Conservation (phyloP, 768 basidiomycete genomes). For the Agaricus subrufescens region DNA sequence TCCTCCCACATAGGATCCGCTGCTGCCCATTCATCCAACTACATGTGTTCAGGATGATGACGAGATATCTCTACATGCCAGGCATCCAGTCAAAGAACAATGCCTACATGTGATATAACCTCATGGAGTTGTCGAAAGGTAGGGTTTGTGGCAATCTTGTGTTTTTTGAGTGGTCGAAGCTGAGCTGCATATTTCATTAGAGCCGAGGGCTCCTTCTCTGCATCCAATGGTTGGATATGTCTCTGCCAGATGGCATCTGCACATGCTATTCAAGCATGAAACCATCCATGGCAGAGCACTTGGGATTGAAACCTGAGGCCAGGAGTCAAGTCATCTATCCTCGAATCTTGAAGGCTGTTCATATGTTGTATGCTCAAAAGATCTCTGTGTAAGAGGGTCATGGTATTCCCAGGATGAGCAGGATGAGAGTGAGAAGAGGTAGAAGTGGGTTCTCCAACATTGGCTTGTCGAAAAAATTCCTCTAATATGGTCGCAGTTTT, state of each 20-base stretch:
- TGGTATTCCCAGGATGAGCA: background rate
- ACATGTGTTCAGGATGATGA: too few species aligned
- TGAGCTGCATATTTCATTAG: background rate
- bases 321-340: background rate
- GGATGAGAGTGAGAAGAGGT: background rate
- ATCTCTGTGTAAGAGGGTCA: constrained; percentile 3
- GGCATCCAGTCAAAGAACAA: constrained; percentile 16
- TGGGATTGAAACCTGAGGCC: constrained; percentile 9
- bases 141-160: constrained; percentile 20
- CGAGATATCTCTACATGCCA: constrained; percentile 11
- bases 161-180: constrained; percentile 18
- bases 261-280: constrained; percentile 16
- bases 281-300: constrained; percentile 10
- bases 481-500: background rate
- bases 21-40: too few species aligned
- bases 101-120: constrained; percentile 18
- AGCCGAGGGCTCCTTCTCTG: background rate
- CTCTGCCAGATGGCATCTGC: constrained; percentile 11
- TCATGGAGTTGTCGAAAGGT: constrained; percentile 24
- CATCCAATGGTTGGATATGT: constrained; percentile 6
- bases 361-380: constrained; percentile 1
- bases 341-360: background rate
- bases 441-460: background rate
- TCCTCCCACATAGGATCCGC: too few species aligned
- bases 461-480: background rate